Evolutionary conservation across 768 basidiomycete species (phyloP).

Genomic region (Tricholoma terreum): DNA sequence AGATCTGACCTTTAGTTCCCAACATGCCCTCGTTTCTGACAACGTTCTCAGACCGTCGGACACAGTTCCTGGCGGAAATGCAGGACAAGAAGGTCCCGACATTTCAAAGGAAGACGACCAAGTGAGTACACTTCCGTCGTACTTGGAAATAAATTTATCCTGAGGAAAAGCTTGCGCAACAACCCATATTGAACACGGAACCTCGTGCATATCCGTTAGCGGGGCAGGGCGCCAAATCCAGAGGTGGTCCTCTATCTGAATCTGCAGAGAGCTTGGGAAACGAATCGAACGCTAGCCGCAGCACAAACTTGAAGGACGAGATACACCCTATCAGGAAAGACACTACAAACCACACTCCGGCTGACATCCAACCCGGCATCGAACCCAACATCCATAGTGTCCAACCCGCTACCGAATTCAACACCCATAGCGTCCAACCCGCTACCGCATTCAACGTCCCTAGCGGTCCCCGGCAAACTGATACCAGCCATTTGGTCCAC

Average conservation of each 20-base stretch:
- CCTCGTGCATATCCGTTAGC: constrained; percentile 18
- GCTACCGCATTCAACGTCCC: neutral
- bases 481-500: constrained; percentile 1
- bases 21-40: neutral
- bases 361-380: neutral
- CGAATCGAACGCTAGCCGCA: neutral
- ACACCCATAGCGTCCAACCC: neutral
- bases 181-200: constrained; percentile 10
- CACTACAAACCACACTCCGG: neutral
- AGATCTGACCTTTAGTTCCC: neutral
- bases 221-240: constrained; percentile 11
- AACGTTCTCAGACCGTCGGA: neutral
- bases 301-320: neutral
- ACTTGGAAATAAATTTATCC: neutral
- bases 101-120: neutral
- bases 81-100: neutral
- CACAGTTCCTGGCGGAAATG: neutral
- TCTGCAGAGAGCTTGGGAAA: constrained; percentile 12
- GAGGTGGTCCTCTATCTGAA: constrained; percentile 17
- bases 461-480: neutral
- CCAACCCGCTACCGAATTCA: neutral
- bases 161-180: neutral
- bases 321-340: neutral
- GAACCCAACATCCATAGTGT: neutral
- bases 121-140: neutral